Base-by-base conservation (phyloP, 2,329 filamentous ascomycete species). In the Meredithiella fracta region DNA sequence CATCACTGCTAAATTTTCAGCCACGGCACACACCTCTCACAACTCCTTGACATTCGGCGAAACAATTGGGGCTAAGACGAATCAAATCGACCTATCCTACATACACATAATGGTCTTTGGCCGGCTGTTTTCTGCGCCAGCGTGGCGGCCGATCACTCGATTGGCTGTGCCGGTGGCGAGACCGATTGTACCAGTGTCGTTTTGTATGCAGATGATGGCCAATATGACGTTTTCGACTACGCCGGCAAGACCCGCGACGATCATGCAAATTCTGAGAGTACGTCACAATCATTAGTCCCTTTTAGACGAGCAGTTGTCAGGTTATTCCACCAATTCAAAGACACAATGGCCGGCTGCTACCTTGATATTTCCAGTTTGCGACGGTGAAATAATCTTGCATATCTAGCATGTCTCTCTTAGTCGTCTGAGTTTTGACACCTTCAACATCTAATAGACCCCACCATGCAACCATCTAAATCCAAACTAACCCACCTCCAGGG, bases 261-360 rank as follows among this genome's bases (percentile, higher is more conserved):
- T 85, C 62, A 87, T 83, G 71, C 85, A 89, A 68, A 80, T 88
- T 58, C 73, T 84, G 17, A 76, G 78, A 60, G 73, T 74, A 66
- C 59, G 70, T 63, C 17, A 22, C 9, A n/a, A 14, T 14, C 29
- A 44, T 26, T 22, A 15, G 11, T 49, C 23, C 9, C 7, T 11
- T 26, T 23, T 14, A 22, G 9, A 22, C 25, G 44, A 7, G 40
- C 15, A n/a, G 2, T 49, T 20, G 17, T 4, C 44, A 4, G 44
- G n/a, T 22, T 49, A 22, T 7, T 8, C 9, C 17, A 26, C 11
- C 44, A 49, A 26, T 9, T 29, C 1, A 49, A 22, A 11, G n/a
- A 44, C 8, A n/a, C 8, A n/a, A 44, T 44, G 20, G n/a, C n/a
- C n/a, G n/a, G n/a, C 15, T 17, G 2, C 8, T n/a, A 44, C 40